Evolutionary conservation across 2,329 filamentous ascomycete species (phyloP).

Genomic region (Botryosphaeria agaves): DNA sequence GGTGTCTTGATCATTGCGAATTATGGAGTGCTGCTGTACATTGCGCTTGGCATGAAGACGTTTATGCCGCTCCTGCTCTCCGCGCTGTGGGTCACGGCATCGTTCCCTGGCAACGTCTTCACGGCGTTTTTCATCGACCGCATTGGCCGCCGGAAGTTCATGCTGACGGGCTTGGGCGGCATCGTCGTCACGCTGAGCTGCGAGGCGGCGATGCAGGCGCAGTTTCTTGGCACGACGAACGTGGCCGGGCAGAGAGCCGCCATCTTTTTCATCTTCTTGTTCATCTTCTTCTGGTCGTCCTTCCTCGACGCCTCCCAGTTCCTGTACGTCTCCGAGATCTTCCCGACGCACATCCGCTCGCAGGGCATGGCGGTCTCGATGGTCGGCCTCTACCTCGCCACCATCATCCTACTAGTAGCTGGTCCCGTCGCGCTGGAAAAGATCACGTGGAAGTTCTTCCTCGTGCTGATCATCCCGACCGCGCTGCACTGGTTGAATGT

Average conservation of each 20-base stretch:
- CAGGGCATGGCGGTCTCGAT: slow-evolving; percentile 21
- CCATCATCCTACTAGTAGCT: slow-evolving; percentile 17
- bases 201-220: slow-evolving; percentile 18
- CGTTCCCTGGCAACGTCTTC: slow-evolving; percentile 22
- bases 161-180: slow-evolving; percentile 24
- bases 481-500: slow-evolving; percentile 12
- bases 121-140: slow-evolving; percentile 22
- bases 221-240: slow-evolving; percentile 17
- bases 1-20: slow-evolving; percentile 13
- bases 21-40: slow-evolving; percentile 24
- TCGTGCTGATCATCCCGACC: slow-evolving; percentile 6
- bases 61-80: slow-evolving; percentile 25
- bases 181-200: slow-evolving; percentile 23
- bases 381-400: slow-evolving; percentile 16
- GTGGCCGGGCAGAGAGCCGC: slow-evolving; percentile 17
- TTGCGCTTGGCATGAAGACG: slow-evolving; percentile 17
- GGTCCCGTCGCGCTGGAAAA: slow-evolving; percentile 9
- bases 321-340: slow-evolving; percentile 28
- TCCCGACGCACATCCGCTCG: slow-evolving; percentile 22
- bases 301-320: slow-evolving; percentile 31
- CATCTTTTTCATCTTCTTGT: slow-evolving; percentile 24
- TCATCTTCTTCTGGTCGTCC: slow-evolving; percentile 22
- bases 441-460: slow-evolving; percentile 9
- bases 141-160: slow-evolving; percentile 22
- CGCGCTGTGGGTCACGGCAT: slow-evolving; percentile 25